Evolutionary conservation across 1,284 basidiomycete genomes (phyloP).

Genomic region (Meira miltonrushii): DNA sequence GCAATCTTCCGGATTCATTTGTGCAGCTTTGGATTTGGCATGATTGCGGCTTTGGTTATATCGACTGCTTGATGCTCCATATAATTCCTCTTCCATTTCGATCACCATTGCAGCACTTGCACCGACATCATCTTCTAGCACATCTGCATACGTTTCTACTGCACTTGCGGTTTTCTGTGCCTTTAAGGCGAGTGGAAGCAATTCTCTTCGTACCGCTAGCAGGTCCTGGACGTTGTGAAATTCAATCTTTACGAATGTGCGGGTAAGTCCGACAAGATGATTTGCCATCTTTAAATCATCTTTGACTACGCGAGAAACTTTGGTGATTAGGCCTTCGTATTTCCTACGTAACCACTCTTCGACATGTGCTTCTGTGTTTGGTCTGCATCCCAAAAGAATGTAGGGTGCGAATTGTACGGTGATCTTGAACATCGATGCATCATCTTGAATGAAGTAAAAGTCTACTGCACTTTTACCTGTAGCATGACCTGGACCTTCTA

Average conservation of each 20-base stretch:
- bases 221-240: conserved; percentile 92
- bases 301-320: conserved; percentile 72
- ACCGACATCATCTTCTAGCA: conserved; percentile 61
- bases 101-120: conserved; percentile 25
- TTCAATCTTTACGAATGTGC: conserved; percentile 79
- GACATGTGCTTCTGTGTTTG: conserved; percentile 78
- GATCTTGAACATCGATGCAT: conserved; percentile 91
- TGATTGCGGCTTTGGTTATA: neutral
- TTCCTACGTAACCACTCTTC: conserved; percentile 95
- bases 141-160: conserved; percentile 95
- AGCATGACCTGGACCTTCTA: conserved; percentile 22
- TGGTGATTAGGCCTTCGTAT: conserved; percentile 76
- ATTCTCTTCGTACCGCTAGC: conserved; percentile 75
- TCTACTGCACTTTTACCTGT: conserved; percentile 69
- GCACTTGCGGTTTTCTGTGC: conserved; percentile 92
- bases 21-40: neutral
- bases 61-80: conserved; percentile 4
- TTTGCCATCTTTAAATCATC: conserved; percentile 95
- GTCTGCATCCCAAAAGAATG: conserved; percentile 77
- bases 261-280: conserved; percentile 84
- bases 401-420: conserved; percentile 92
- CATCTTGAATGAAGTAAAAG: conserved; percentile 96
- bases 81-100: conserved; percentile 21
- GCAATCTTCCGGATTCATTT: conserved; percentile 74
- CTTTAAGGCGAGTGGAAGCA: conserved; percentile 79